phyloP scores from a whole-genome alignment of 305 asterid species.

The Fraxinus xanthoxyloides region DNA sequence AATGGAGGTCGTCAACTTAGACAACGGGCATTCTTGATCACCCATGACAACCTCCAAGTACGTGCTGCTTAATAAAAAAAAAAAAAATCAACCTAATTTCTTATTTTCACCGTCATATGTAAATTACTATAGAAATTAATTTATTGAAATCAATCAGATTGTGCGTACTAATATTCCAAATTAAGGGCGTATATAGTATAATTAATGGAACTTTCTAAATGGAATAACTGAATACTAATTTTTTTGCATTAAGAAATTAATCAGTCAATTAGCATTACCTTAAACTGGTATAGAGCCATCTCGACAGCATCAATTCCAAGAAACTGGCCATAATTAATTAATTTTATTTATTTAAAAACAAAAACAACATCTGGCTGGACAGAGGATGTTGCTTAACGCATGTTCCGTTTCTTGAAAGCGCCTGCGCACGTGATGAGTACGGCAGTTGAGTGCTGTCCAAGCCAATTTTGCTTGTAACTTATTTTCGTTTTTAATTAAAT shows the following conservation, averaged over 20 bases:
- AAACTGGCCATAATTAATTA: neutral
- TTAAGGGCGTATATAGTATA: neutral
- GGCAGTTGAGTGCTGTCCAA: neutral
- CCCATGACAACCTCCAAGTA: too few species aligned
- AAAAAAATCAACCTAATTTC: too few species aligned
- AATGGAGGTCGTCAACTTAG: too few species aligned
- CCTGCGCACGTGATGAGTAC: slow-evolving; percentile 33
- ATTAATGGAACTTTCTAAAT: neutral
- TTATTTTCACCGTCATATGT: too few species aligned
- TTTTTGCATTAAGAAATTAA: neutral
- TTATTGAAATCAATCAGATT: too few species aligned
- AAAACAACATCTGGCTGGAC: slow-evolving; percentile 13
- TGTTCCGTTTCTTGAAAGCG: slow-evolving; percentile 28
- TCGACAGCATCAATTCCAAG: neutral
- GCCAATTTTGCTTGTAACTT: neutral
- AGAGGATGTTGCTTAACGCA: slow-evolving; percentile 89
- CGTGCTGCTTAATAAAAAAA: too few species aligned
- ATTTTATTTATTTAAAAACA: neutral
- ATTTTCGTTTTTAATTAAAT: neutral
- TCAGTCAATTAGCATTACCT: neutral
- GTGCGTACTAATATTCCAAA: too few species aligned
- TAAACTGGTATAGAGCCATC: neutral
- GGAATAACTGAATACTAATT: neutral
- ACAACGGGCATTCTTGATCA: too few species aligned
- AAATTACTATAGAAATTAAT: too few species aligned